Evolutionary conservation across 805 yeast species (phyloP), one percentile per base, ranked within the genome.

Genomic region (Candida ficus): DNA sequence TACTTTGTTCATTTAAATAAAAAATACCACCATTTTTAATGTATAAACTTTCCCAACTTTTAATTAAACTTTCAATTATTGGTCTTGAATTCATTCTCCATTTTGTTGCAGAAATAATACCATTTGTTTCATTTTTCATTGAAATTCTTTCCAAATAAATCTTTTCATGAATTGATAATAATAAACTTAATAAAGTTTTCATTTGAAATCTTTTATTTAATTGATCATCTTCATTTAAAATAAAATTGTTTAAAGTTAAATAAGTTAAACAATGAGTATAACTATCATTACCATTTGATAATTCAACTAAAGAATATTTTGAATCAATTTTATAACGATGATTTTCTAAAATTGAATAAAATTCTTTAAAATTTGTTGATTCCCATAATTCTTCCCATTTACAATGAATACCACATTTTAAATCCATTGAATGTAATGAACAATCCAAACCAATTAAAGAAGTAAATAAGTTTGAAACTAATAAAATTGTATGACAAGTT

Each of bases 51-150:
- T 84, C 93, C 91, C 91, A 84, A 21, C 78, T 66, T 48, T 75
- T 76, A 18, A 84, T 56, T 49, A 83, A 58, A 11, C 72, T 61
- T 47, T 76, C 80, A 39, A 84, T 68, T 7, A 66, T 62, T 2
- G 86, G 86, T 46, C 82, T 68, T 8, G 74, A 68, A 42, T 73
- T 73, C 63, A 79, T 64, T 56, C 85, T 70, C 91, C 91, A 84
- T 41, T 70, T 70, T 4, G 80, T 69, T 25, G 76, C 75, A 42
- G 72, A 71, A 37, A 68, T 64, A 10, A 68, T 66, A 13, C 68
- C 69, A 38, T 63, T 60, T 10, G 61, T 46, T 41, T 63, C 66
- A 37, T 50, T 48, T 38, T 60, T 69, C 41, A 66, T 43, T 22
- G 60, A 58, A 37, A 54, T 55, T 45, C 77, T 66, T 50, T 78